These are phyloP conservation scores for Aspergillus amoenus DNA, from an alignment of 2,329 filamentous ascomycete genomes.

Conservation along the genomic window DNA sequence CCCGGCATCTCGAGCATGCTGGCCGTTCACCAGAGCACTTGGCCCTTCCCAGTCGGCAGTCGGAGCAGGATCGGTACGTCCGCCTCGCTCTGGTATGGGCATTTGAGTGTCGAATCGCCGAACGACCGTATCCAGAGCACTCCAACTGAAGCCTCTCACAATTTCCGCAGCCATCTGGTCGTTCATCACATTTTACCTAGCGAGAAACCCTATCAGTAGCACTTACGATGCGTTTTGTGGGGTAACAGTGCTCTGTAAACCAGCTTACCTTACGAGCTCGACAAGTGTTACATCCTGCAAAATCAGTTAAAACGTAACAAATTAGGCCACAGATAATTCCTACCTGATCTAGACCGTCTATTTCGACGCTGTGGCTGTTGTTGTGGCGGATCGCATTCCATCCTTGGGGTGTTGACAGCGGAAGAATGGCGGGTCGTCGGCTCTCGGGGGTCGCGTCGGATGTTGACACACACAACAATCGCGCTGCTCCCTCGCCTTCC, in stretches of 20 bases:
- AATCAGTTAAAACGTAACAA: neutral
- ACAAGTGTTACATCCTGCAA: conserved; percentile 6
- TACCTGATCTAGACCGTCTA: conserved; percentile 3
- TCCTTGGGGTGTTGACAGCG: neutral
- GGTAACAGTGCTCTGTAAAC: neutral
- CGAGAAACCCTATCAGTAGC: neutral
- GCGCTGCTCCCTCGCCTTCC: neutral
- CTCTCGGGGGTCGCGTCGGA: conserved; percentile 6
- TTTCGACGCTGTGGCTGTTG: neutral
- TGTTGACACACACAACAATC: neutral
- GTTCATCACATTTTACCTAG: conserved; percentile 12
- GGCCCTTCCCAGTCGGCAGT: neutral
- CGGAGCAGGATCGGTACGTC: conserved; percentile 4
- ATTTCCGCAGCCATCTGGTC: conserved; percentile 2
- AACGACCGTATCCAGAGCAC: neutral
- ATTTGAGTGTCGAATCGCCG: neutral
- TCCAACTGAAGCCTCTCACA: conserved; percentile 4
- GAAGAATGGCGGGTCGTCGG: conserved; percentile 1
- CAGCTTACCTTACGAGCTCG: conserved; percentile 8
- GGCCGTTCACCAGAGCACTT: conserved; percentile 9
- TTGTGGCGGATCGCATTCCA: neutral
- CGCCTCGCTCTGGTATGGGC: neutral
- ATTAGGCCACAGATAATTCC: neutral
- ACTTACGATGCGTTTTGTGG: neutral
- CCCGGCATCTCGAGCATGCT: neutral